Base-by-base conservation (phyloP, 495 filamentous ascomycete genomes). In the Copromyces sp. region DNA sequence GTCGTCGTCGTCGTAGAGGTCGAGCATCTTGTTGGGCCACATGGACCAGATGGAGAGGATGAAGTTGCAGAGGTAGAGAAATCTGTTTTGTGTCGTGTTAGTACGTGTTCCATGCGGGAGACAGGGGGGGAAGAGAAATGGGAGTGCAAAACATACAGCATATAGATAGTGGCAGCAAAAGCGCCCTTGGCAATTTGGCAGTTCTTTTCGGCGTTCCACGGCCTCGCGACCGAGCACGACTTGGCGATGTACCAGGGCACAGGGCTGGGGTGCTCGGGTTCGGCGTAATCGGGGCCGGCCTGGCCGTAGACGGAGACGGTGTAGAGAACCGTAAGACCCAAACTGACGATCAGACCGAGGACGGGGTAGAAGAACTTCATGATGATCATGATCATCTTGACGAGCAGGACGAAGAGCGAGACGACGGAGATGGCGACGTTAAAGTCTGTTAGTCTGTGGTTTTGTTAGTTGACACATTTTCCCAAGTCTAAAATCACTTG, bases 191-290 rank as follows among this genome's bases (percentile, higher is more conserved):
- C 92, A 80, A 93, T 89, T 75, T 85, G 77, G 83, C 94, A 98
- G 77, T 90, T 92, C 37, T 85, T 84, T n/a, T 88, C 82, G 68
- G 89, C 87, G 12, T 78, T 81, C 45, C 82, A 80, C 8, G 85
- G 79, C 29, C 79, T 80, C 0, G 92, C 91, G 14, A 94, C 87
- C 61, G 78, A 86, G 80, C 94, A 98, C 74, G 85, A 87, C 78
- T 93, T 92, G 44, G 89, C 88, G 75, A 98, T 89, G 77, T 96
- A 97, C 94, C 94, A 98, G 4, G 93, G 83, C 2, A 90, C 87
- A 8, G 84, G 83, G 74, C 92, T 90, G 8, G 87, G 89, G 73
- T 91, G 89, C 4, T 84, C 76, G 9, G 90, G 86, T 79, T 98
- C 94, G 47, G 89, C 91, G 79, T 87, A 91, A 78, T 98, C 94